Evolutionary conservation across 2,329 filamentous ascomycete genomes (phyloP).

Genomic region (Canariomyces notabilis): DNA sequence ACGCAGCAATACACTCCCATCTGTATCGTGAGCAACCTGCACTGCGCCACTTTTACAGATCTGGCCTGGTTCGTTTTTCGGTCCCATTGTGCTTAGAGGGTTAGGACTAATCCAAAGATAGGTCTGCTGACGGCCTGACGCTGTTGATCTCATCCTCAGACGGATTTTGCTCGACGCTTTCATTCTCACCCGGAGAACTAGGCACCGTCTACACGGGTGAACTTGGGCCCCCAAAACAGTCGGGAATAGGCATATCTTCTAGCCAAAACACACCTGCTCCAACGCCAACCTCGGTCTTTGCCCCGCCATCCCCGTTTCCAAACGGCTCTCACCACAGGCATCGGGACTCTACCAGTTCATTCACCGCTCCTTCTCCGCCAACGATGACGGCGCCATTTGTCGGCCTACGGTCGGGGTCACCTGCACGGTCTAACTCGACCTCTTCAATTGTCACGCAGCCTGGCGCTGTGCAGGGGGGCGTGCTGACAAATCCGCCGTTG

Average conservation of each 20-base stretch:
- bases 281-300: slow-evolving; percentile 61
- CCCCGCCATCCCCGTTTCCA: slow-evolving; percentile 55
- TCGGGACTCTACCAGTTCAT: slow-evolving; percentile 53
- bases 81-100: background rate
- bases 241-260: slow-evolving; percentile 42
- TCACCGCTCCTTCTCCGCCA: slow-evolving; percentile 53
- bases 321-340: slow-evolving; percentile 48
- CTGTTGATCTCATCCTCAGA: slow-evolving; percentile 96
- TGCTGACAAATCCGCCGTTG: slow-evolving; percentile 73
- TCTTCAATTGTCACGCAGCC: slow-evolving; percentile 71
- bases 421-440: slow-evolving; percentile 77
- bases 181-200: slow-evolving; percentile 78
- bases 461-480: slow-evolving; percentile 42
- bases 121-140: slow-evolving; percentile 47
- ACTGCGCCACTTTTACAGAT: slow-evolving; percentile 96
- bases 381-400: slow-evolving; percentile 50
- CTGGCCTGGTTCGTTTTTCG: slow-evolving; percentile 70
- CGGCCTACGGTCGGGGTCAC: slow-evolving; percentile 66
- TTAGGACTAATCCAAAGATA: slow-evolving; percentile 30
- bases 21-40: slow-evolving; percentile 92
- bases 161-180: slow-evolving; percentile 90
- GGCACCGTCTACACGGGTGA: slow-evolving; percentile 75
- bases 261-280: slow-evolving; percentile 64
- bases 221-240: slow-evolving; percentile 44
- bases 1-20: slow-evolving; percentile 93